phyloP scores from a whole-genome alignment of 768 basidiomycete species.

The Suillus sp. region DNA sequence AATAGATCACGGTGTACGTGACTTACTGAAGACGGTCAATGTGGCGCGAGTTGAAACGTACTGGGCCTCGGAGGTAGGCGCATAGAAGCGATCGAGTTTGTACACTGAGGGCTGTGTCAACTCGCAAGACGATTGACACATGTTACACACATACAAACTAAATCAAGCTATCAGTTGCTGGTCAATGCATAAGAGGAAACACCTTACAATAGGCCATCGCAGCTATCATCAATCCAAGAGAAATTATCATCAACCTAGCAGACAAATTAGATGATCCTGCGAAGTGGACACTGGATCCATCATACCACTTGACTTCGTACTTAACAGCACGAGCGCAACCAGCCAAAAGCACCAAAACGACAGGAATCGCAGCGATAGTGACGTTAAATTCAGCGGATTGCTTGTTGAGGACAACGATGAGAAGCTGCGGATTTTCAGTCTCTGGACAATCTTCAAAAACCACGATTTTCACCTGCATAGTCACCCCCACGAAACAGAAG shows the following conservation, averaged over 20 bases:
- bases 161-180: background rate
- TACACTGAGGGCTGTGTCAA: slow-evolving; percentile 52
- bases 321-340: slow-evolving; percentile 71
- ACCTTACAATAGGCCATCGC: slow-evolving; percentile 75
- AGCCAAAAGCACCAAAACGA: slow-evolving; percentile 68
- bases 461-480: slow-evolving; percentile 66
- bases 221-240: slow-evolving; percentile 76
- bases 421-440: slow-evolving; percentile 51
- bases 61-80: slow-evolving; percentile 51
- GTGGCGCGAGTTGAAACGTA: slow-evolving; percentile 80
- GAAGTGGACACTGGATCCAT: slow-evolving; percentile 13
- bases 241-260: slow-evolving; percentile 68
- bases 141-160: slow-evolving; percentile 31
- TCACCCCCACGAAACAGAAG: slow-evolving; percentile 85
- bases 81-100: slow-evolving; percentile 84
- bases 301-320: slow-evolving; percentile 78
- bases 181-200: slow-evolving; percentile 8
- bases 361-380: slow-evolving; percentile 81
- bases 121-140: background rate
- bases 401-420: slow-evolving; percentile 70
- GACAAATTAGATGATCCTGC: background rate
- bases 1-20: background rate
- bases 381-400: slow-evolving; percentile 78
- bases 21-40: slow-evolving; percentile 78
- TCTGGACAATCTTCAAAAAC: background rate